phyloP scores from a whole-genome alignment of 768 basidiomycete species.

The Serendipita sp. region DNA sequence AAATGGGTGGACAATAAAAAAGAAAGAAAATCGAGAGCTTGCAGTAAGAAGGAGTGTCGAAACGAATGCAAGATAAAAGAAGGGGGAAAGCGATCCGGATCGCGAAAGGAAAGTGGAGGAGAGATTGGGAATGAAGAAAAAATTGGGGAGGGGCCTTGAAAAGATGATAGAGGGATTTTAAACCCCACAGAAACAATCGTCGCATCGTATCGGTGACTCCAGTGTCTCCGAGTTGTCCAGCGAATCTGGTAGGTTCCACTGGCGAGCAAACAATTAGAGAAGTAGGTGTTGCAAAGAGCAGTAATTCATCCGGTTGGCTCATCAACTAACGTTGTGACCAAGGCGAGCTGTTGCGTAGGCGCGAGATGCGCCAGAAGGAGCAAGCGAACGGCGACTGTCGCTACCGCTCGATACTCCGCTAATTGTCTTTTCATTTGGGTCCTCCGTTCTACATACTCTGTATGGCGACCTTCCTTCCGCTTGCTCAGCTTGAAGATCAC shows the following conservation, averaged over 20 bases:
- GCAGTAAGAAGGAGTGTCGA: neutral
- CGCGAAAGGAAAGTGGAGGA: neutral
- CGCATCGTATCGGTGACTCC: no score
- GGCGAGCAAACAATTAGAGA: no score
- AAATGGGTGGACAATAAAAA: neutral
- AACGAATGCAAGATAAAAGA: neutral
- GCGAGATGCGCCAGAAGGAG: no score
- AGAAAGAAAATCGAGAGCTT: neutral
- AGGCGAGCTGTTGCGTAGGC: no score
- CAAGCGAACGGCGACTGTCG: no score
- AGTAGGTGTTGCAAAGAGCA: no score
- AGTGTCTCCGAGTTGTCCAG: neutral
- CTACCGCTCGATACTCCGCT: no score
- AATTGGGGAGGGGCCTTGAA: neutral
- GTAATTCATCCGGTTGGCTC: no score
- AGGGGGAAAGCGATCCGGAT: conserved; percentile 5
- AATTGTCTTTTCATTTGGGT: no score
- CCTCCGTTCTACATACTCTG: no score
- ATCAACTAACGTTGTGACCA: no score
- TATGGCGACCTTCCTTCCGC: no score
- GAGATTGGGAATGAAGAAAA: neutral
- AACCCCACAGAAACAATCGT: neutral
- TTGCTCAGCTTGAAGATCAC: neutral
- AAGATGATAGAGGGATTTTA: neutral
- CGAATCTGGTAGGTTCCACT: neutral